A percentile compares a stretch with the other conserved stretches of the same genome.
Evolutionary conservation across 768 basidiomycete genomes (phyloP).

Genomic region (Porpolomopsis calyptriformis): DNA sequence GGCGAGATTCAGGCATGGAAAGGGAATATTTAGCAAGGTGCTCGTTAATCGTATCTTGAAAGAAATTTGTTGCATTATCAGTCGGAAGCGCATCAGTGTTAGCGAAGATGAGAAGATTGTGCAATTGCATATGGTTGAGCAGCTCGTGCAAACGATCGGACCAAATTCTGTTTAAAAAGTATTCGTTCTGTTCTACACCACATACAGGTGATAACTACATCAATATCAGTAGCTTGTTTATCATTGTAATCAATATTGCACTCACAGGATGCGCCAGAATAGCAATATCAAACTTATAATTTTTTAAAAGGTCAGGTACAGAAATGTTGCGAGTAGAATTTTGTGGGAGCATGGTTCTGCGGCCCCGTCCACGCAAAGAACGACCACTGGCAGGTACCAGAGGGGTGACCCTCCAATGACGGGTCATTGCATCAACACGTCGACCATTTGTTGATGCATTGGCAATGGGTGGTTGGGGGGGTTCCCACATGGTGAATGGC

Average conservation of each 20-base stretch:
- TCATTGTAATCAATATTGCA: too few species aligned
- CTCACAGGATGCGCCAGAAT: not conserved
- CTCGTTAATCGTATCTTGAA: not conserved
- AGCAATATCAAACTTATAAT: not conserved
- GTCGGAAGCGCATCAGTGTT: not conserved
- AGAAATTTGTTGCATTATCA: not conserved
- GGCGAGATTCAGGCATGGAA: not conserved
- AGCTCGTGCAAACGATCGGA: not conserved
- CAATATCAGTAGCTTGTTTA: not conserved
- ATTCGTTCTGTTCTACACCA: not conserved
- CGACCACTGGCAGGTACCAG: not conserved
- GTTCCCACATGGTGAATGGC: too few species aligned
- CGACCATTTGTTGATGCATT: too few species aligned
- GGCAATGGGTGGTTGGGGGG: too few species aligned
- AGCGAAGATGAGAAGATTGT: not conserved
- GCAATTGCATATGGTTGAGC: not conserved
- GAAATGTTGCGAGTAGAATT: not conserved
- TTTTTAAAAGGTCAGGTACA: not conserved
- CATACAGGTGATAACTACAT: not conserved
- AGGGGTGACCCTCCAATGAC: not conserved
- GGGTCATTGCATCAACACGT: not conserved
- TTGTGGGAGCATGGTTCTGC: not conserved
- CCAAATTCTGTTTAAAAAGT: not conserved
- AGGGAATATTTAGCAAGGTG: not conserved
- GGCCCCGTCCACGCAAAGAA: too few species aligned